Percentiles rank a stretch among this genome's conserved stretches.
Conservation (phyloP, 768 basidiomycete genomes). For the Boletus reticuloceps region DNA sequence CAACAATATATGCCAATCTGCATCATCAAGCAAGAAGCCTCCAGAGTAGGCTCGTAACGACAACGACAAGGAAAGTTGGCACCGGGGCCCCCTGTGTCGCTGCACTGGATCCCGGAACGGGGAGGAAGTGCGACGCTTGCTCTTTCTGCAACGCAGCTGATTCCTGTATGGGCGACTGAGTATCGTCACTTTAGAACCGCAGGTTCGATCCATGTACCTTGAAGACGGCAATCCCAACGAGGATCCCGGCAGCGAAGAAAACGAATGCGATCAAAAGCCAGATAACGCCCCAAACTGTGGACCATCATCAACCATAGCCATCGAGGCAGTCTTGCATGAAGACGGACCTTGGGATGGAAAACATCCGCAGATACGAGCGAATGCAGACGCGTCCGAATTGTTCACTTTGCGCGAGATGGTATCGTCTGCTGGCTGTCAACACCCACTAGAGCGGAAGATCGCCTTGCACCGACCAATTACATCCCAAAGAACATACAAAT, state of each 20-base stretch:
- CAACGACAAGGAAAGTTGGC: constrained; percentile 22
- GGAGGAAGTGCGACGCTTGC: constrained; percentile 56
- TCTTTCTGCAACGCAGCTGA: constrained; percentile 53
- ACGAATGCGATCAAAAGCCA: constrained; percentile 76
- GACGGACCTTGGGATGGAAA: constrained; percentile 72
- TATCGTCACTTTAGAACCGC: not conserved
- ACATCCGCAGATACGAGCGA: constrained; percentile 82
- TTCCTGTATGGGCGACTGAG: constrained; percentile 40
- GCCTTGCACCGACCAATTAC: constrained; percentile 59
- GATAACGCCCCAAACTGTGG: constrained; percentile 80
- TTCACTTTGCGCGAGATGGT: constrained; percentile 84
- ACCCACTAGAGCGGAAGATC: not conserved
- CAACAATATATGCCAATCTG: not conserved
- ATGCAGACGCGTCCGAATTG: constrained; percentile 82
- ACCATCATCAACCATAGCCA: constrained; percentile 2
- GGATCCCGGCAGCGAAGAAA: constrained; percentile 72
- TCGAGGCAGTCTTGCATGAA: not conserved
- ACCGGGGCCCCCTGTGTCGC: constrained; percentile 30
- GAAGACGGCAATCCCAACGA: constrained; percentile 79
- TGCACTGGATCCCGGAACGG: constrained; percentile 51
- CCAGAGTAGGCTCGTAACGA: constrained; percentile 24
- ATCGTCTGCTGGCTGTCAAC: constrained; percentile 52
- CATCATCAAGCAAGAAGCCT: constrained; percentile 17
- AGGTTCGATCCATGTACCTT: constrained; percentile 51
- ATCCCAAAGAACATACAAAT: constrained; percentile 86